Percentiles rank a stretch among this genome's conserved stretches.
Conservation (phyloP, 225 moss, liverwort and hornwort species). For the Neckera pumila region DNA sequence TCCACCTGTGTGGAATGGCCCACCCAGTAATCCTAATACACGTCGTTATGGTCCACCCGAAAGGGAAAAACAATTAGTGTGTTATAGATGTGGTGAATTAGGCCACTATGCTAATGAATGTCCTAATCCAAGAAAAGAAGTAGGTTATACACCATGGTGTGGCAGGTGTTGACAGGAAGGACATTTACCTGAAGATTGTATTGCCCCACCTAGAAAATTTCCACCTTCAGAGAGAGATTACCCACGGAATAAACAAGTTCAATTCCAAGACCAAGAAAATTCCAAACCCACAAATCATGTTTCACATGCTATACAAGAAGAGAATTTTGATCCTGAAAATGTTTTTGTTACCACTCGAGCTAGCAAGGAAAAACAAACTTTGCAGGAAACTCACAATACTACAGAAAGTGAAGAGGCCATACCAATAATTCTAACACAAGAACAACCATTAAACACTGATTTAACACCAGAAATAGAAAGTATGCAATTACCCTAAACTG, state of each 20-base stretch:
- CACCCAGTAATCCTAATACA: neutral
- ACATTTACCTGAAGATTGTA: neutral
- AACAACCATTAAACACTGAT: too few species aligned
- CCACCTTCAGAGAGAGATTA: neutral
- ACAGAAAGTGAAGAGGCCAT: too few species aligned
- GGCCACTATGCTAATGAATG: neutral
- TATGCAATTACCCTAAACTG: too few species aligned
- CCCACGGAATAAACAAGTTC: rapidly evolving
- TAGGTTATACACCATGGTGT: rapidly evolving
- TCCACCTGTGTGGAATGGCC: neutral
- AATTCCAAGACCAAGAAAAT: rapidly evolving
- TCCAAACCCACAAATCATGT: rapidly evolving
- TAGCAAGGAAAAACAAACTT: too few species aligned
- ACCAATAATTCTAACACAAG: too few species aligned
- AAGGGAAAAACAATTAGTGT: neutral
- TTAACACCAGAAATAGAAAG: too few species aligned
- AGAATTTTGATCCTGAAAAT: too few species aligned
- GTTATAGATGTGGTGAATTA: neutral
- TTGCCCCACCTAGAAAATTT: rapidly evolving
- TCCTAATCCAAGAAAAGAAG: neutral
- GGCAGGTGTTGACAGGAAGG: rapidly evolving
- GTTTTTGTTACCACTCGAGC: neutral
- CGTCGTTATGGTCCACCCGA: rapidly evolving
- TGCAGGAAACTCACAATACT: rapidly evolving
- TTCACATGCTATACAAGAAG: rapidly evolving